Percentiles rank a stretch among this genome's conserved stretches.
Evolutionary conservation across 2,329 filamentous ascomycete genomes (phyloP).

Genomic region (Colletotrichum lentis): DNA sequence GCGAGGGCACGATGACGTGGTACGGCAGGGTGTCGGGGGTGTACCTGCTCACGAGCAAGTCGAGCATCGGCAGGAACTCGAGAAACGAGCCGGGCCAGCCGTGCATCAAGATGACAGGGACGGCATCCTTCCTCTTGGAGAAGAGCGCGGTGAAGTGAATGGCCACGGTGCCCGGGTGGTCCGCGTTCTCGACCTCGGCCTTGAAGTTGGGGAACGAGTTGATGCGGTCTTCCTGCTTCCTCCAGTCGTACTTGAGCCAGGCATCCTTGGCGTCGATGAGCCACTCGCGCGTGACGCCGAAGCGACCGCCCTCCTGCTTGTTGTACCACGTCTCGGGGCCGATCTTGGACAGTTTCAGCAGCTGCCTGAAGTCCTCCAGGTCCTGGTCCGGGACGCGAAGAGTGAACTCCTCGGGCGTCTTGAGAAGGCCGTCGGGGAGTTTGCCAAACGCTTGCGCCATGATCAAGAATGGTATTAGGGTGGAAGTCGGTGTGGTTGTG

Average conservation of each 20-base stretch:
- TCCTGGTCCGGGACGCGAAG: constrained; percentile 53
- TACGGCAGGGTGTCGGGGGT: constrained; percentile 60
- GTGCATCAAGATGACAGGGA: constrained; percentile 61
- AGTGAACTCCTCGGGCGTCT: constrained; percentile 47
- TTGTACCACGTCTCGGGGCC: constrained; percentile 60
- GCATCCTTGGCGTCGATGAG: constrained; percentile 50
- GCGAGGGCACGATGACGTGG: constrained; percentile 63
- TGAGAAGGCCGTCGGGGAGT: constrained; percentile 9
- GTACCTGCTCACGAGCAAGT: constrained; percentile 57
- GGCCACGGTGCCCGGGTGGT: constrained; percentile 46
- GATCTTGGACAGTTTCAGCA: constrained; percentile 58
- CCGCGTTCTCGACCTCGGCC: constrained; percentile 49
- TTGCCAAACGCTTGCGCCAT: constrained; percentile 29
- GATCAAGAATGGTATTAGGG: neutral
- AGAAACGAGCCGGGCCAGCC: constrained; percentile 64
- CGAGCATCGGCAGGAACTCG: constrained; percentile 63
- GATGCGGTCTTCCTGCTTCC: constrained; percentile 47
- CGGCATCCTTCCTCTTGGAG: constrained; percentile 57
- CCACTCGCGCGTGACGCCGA: constrained; percentile 58
- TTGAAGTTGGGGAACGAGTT: constrained; percentile 61
- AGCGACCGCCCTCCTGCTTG: constrained; percentile 50
- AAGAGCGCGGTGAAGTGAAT: constrained; percentile 66
- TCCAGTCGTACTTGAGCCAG: constrained; percentile 61
- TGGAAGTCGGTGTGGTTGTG: no score
- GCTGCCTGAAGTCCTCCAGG: constrained; percentile 54